Conservation (phyloP, 805 yeast genomes). For the Pichia exigua region DNA sequence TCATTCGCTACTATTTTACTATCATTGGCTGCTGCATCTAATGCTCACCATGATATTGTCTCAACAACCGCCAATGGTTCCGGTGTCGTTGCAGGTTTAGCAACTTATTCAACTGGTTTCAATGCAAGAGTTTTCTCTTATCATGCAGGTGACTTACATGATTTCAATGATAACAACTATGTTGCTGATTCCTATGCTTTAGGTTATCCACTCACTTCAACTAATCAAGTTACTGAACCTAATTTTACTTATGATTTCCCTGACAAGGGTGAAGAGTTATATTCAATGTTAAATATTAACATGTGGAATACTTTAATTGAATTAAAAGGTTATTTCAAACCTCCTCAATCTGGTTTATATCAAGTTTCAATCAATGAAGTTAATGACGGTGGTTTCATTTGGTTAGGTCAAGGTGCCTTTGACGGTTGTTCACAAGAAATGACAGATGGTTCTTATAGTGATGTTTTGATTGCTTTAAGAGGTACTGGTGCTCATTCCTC, state of each 20-base stretch:
- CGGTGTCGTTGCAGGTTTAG: slow-evolving; percentile 3
- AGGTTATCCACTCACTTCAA: not conserved
- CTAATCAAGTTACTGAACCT: slow-evolving; percentile 5
- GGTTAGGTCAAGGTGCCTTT: slow-evolving; percentile 26
- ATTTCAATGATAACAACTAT: slow-evolving; percentile 1
- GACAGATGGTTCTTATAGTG: not conserved
- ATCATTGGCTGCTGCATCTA: not conserved
- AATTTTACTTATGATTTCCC: not conserved
- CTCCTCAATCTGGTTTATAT: slow-evolving; percentile 25
- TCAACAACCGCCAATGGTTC: slow-evolving; percentile 2
- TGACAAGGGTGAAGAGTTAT: not conserved
- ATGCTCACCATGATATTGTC: not conserved
- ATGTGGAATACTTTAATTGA: slow-evolving; percentile 10
- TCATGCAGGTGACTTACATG: slow-evolving; percentile 1
- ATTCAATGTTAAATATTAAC: slow-evolving; percentile 4
- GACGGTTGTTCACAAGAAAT: slow-evolving; percentile 25
- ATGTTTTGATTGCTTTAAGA: slow-evolving; percentile 2
- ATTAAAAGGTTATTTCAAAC: slow-evolving; percentile 12
- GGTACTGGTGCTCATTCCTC: slow-evolving; percentile 1
- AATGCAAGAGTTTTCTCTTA: slow-evolving; percentile 6
- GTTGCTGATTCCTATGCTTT: slow-evolving; percentile 6
- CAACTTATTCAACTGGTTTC: slow-evolving; percentile 3
- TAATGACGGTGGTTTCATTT: slow-evolving; percentile 27
- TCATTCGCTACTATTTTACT: slow-evolving; percentile 2
- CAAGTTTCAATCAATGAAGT: slow-evolving; percentile 14